Evolutionary conservation across 805 yeast species (phyloP), one percentile per base, ranked within the genome.

Genomic region (Nakazawaea ambrosiae): DNA sequence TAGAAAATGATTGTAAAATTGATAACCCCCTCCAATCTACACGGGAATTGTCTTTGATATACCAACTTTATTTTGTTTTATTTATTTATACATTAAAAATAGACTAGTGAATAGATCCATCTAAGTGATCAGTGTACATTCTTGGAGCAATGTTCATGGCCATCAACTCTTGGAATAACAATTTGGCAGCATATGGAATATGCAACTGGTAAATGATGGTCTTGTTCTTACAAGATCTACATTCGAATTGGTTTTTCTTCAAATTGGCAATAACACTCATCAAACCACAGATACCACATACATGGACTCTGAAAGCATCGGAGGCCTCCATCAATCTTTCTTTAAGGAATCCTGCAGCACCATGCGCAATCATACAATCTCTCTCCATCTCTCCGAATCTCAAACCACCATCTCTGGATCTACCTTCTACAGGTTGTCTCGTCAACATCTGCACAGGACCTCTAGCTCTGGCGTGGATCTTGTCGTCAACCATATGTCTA

Each of bases 301-400:
- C 81, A 58, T 92, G 97, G 30, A 92, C 97, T 63, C 97, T 76
- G 72, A 92, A 92, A 2, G 97, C 97, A 68, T 92, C 99, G 0
- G 97, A 90, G 10, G 97, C 96, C 63, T 92, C 97, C 97, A 92
- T 90, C 60, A 92, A 70, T 61, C 99, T 76, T 67, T 92, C 99
- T 63, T 90, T 88, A 68, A 92, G 75, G 70, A 92, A 90, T 6
- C 97, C 94, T 4, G 98, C 97, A 11, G 97, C 97, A 61, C 99
- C 99, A 59, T 92, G 97, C 2, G 99, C 98, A 71, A 92, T 92
- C 97, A 92, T 90, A 82, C 99, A 92, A 73, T 92, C 99, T 70
- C 99, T 86, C 67, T 92, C 99, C 99, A 92, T 92, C 65, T 90
- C 98, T 56, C 98, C 98, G 75, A 90, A 89, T 65, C 98, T 86